Evolutionary conservation across 805 yeast species (phyloP).

Genomic region (Brettanomyces naardenensis): DNA sequence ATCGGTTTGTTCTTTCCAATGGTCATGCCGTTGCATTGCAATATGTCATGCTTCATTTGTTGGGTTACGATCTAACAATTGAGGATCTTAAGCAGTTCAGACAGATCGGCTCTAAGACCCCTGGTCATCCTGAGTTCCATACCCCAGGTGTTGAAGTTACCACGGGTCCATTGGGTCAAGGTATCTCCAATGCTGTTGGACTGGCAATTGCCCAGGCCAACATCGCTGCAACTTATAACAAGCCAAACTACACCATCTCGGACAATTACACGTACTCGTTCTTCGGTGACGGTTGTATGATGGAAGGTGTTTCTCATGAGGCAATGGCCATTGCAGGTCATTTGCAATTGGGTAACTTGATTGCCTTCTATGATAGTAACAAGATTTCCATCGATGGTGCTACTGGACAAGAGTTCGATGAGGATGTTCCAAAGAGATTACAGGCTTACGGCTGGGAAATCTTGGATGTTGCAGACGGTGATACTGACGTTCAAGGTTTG

Average conservation of each 20-base stretch:
- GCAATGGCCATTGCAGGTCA: constrained; percentile 95
- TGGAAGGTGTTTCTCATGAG: constrained; percentile 97
- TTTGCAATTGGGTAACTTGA: constrained; percentile 84
- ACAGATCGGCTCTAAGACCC: constrained; percentile 83
- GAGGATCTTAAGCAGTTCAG: constrained; percentile 89
- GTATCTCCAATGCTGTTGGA: constrained; percentile 94
- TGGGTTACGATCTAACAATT: constrained; percentile 72
- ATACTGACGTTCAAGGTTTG: constrained; percentile 67
- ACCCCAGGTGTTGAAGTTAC: constrained; percentile 94
- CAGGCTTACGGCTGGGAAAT: constrained; percentile 95
- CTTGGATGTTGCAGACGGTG: constrained; percentile 68
- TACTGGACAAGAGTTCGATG: constrained; percentile 86
- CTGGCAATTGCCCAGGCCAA: constrained; percentile 90
- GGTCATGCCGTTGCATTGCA: constrained; percentile 94
- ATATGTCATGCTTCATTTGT: constrained; percentile 77
- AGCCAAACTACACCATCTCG: constrained; percentile 67
- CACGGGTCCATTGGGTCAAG: constrained; percentile 99
- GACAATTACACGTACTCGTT: constrained; percentile 72
- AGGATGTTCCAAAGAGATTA: constrained; percentile 78
- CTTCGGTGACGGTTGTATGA: constrained; percentile 96
- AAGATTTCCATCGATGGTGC: constrained; percentile 94
- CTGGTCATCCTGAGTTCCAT: constrained; percentile 96
- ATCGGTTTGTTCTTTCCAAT: constrained; percentile 88
- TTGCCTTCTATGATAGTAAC: constrained; percentile 95
- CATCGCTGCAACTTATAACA: constrained; percentile 88